Evolutionary conservation across 305 asterid species (phyloP), one percentile per base, ranked within the genome.

Genomic region (Solanum hybrid): DNA sequence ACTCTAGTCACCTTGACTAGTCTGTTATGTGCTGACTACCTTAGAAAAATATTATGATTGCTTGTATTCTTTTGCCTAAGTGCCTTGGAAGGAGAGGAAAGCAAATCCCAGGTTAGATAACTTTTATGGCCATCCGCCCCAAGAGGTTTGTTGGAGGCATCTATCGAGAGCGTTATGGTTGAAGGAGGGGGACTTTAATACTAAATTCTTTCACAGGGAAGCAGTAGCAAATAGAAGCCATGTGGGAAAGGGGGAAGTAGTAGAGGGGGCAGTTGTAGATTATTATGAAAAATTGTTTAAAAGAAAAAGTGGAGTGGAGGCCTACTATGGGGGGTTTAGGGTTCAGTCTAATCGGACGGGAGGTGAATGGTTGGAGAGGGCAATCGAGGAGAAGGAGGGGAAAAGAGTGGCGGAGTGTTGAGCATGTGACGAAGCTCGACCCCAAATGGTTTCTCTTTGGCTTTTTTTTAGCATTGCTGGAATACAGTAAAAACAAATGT

Each of bases 71-170:
- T 89, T 91, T 91, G 34, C 91, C 91, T 90, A 94, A 96, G 99
- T 97, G 98, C 95, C 92, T 96, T 32, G 98, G 98, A 91, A 95
- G 94, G 93, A 95, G 92, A 91, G 93, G 93, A 92, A 93, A 92
- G 93, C 94, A 93, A 91, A 91, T 90, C 89, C 90, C 92, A 78
- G 96, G 99, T 96, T 90, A 91, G 93, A 83, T 45, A 83, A 10
- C 75, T 83, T 26, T 45, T 45, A 29, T 45, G 73, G n/a, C 37
- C 89, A 61, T 86, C 87, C 17, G 4, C 17, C 77, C 76, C 77
- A 10, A 70, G 32, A 70, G 32, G 77, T 70, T 70, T 2, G 32
- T 26, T 24, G 77, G 32, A 70, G 77, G 32, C n/a, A n/a, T n/a
- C 76, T 10, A 70, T n/a, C 7, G 31, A 70, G 76, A 68, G 76